Evolutionary conservation across 108 stramenopile species (phyloP), one percentile per base, ranked within the genome.

Genomic region (Phaeodactylum tricornutum): DNA sequence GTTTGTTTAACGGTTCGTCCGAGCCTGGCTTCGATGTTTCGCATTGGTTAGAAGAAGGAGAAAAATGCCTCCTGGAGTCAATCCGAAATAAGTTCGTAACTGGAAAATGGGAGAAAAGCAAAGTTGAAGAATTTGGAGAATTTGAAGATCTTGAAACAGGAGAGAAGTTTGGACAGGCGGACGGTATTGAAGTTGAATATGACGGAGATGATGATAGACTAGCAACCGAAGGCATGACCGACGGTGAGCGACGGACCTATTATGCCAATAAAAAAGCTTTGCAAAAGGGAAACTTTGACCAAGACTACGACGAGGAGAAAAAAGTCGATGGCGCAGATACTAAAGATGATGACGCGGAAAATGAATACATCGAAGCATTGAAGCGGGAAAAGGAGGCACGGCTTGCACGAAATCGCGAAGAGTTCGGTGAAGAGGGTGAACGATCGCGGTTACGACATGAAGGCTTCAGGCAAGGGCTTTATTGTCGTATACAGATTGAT

Each of bases 71-170:
- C 17, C 59, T 92, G 31, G 92, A 90, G 54, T 69, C 69, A 3
- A 60, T 96, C 5, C 61, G 88, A 6, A 62, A 94, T 62, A 87
- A 85, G 63, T 98, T 98, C 59, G 96, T 98, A 1, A 98, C 96
- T 26, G 96, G 96, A 7, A 83, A 87, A 33, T 98, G 96, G 96
- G 87, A 67, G 17, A 66, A 66, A 1, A 39, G 25, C 29, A 47
- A 19, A 14, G 16, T 25, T 29, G 37, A 74, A 44, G 69, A 69
- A 9, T 76, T 78, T 47, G 95, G 92, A 24, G 94, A 92, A 35
- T 96, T 93, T 69, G 95, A 95, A 50, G 95, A 96, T 46, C 72
- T 96, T 20, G 85, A 93, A 57, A 85, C 84, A 9, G 85, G 85
- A 26, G 84, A 85, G 41, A 69, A 67, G 47, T 83, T 78, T 54